These are phyloP conservation scores for Fraxinus nigra DNA, from an alignment of 305 asterid species.

Conservation along the genomic window DNA sequence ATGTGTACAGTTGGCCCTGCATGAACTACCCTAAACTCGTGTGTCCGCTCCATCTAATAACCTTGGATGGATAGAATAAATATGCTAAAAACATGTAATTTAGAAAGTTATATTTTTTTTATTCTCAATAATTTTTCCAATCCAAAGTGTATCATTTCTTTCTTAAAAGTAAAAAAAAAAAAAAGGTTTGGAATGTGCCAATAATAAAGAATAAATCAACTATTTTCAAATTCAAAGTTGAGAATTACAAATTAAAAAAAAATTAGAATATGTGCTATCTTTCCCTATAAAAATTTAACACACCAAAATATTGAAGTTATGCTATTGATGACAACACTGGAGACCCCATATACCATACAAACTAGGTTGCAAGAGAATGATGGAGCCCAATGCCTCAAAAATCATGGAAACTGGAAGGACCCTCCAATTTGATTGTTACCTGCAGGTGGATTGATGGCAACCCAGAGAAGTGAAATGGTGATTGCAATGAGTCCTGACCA, in stretches of 20 bases:
- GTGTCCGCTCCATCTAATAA: neutral
- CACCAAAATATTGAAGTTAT: neutral
- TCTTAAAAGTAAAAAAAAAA: neutral
- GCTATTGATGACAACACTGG: neutral
- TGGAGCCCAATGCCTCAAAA: neutral
- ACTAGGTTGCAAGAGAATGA: neutral
- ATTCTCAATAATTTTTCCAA: too few species aligned
- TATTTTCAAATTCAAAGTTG: neutral
- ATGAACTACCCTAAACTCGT: neutral
- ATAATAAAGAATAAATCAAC: neutral
- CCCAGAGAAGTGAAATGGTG: conserved; percentile 86
- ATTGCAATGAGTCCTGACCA: conserved; percentile 96
- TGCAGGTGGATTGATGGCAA: conserved; percentile 74
- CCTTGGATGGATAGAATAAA: neutral
- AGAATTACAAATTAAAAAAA: neutral
- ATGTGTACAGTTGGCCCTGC: neutral
- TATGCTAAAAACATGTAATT: too few species aligned
- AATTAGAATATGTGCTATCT: neutral
- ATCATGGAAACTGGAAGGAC: conserved; percentile 75
- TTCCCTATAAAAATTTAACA: neutral
- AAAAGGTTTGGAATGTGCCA: neutral
- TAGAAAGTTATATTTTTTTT: too few species aligned
- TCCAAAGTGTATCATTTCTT: too few species aligned
- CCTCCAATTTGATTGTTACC: conserved; percentile 72
- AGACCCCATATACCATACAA: neutral